Evolutionary conservation across 441 rosid genomes (phyloP), one percentile per base, ranked within the genome.

Genomic region (Flueggea neowawraea): DNA sequence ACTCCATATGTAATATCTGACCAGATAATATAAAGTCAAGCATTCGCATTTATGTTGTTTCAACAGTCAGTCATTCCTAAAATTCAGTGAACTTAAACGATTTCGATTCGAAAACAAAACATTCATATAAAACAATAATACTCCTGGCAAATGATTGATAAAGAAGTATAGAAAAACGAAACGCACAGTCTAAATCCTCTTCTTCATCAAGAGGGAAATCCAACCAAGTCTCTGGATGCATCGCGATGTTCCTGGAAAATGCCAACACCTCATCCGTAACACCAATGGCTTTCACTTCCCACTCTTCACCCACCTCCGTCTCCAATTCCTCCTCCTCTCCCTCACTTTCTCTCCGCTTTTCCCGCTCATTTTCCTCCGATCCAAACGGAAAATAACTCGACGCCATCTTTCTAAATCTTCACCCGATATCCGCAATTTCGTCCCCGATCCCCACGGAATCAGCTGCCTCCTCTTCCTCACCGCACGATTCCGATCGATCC

Each of bases 201-300:
- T 82, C 83, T 11, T 80, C 83, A n/a, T 85, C 90, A 36, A 84
- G 78, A 2, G 97, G 97, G 33, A 94, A 94, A 74, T 89, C 94
- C 49, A 91, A 75, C 99, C 99, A 94, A 52, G 97, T 91, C 77
- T 84, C 90, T 0, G 96, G 96, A 87, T 91, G 96, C 85, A 83
- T 58, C 10, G 96, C 88, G 51, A 91, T 78, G 66, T 89, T 89
- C 73, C 78, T 83, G 0, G 89, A 96, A 31, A 91, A 94, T 12
- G 80, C 79, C 63, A 91, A 71, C 3, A 86, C 89, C 69, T 89
- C 97, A 33, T 87, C 90, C 10, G 93, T 94, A 5, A 94, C 76
- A 69, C 96, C 97, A 48, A 80, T 74, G n/a, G 82, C 86, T 68
- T 73, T 61, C 67, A 70, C 52, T 70, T 72, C 64, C 57, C 78